A percentile compares a stretch with the other conserved stretches of the same genome.
Conservation (phyloP, 352 stramenopile genomes). For the Phytophthora kernoviae region DNA sequence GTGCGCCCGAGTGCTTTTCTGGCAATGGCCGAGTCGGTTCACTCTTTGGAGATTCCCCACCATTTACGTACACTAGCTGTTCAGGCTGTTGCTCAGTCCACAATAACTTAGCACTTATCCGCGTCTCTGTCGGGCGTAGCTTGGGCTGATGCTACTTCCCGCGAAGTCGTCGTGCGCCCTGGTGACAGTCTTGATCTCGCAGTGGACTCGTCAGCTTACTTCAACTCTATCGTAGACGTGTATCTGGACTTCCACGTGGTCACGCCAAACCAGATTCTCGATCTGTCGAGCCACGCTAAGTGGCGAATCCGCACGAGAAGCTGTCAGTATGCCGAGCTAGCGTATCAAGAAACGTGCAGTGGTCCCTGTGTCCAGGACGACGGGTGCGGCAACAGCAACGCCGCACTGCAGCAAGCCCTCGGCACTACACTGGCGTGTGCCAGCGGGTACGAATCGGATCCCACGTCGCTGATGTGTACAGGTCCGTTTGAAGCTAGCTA, state of each 20-base stretch:
- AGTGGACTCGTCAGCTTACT: constrained; percentile 48
- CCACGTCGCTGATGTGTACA: constrained; percentile 46
- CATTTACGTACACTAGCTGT: constrained; percentile 64
- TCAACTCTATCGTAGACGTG: constrained; percentile 69
- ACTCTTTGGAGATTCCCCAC: constrained; percentile 46
- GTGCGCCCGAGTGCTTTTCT: constrained; percentile 60
- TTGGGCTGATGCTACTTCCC: constrained; percentile 41
- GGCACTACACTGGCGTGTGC: constrained; percentile 32
- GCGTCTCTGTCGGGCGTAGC: constrained; percentile 35
- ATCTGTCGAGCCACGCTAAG: constrained; percentile 47
- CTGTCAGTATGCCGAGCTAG: constrained; percentile 54
- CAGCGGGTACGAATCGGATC: constrained; percentile 51
- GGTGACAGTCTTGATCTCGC: constrained; percentile 57
- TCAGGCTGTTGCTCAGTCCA: constrained; percentile 74
- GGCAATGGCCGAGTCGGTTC: constrained; percentile 56
- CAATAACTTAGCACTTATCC: constrained; percentile 52
- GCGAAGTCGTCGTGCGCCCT: constrained; percentile 46
- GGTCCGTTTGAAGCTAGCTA: constrained; percentile 54
- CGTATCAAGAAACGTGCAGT: constrained; percentile 52
- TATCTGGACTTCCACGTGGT: constrained; percentile 77
- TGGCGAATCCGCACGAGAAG: constrained; percentile 71
- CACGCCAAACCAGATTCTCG: constrained; percentile 69
- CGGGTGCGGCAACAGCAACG: constrained; percentile 64
- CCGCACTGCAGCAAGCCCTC: constrained; percentile 40
- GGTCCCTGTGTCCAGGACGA: constrained; percentile 38